A percentile compares a stretch with the other conserved stretches of the same genome.
These are phyloP conservation scores for Cordyceps javanica DNA, from an alignment of 2,329 filamentous ascomycete genomes.

Conservation along the genomic window DNA sequence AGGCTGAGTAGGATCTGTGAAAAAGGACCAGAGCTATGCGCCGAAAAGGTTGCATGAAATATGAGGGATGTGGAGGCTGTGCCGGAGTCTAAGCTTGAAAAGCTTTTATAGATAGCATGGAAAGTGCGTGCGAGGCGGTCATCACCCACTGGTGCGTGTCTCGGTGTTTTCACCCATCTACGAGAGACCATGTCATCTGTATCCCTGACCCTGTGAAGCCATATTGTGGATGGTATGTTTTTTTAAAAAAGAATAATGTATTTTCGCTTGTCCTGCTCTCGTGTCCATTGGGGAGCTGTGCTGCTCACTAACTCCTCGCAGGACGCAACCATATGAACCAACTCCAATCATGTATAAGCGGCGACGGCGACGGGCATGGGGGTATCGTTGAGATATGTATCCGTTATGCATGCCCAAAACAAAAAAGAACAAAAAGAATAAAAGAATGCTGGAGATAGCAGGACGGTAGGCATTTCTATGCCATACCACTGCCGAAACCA, in stretches of 20 bases:
- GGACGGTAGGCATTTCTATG: background rate
- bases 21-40: background rate
- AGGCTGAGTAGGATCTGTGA: too few relatives aligned
- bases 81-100: too few relatives aligned
- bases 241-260: background rate
- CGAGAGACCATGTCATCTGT: background rate
- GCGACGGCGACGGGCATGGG: conserved; percentile 13
- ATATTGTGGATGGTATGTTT: background rate
- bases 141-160: background rate
- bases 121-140: background rate
- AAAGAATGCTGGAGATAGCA: background rate
- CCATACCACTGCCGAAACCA: background rate
- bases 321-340: conserved; percentile 9
- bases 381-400: conserved; percentile 17
- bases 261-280: conserved; percentile 10
- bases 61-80: too few relatives aligned
- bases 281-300: background rate
- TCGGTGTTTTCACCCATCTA: background rate
- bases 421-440: conserved; percentile 1
- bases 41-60: too few relatives aligned
- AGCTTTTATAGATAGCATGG: too few relatives aligned
- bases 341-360: conserved; percentile 14
- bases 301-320: background rate
- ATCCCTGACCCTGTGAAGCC: background rate
- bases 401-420: conserved; percentile 15